Conservation (phyloP, 2,329 filamentous ascomycete genomes). For the Pseudogymnoascus sp. region DNA sequence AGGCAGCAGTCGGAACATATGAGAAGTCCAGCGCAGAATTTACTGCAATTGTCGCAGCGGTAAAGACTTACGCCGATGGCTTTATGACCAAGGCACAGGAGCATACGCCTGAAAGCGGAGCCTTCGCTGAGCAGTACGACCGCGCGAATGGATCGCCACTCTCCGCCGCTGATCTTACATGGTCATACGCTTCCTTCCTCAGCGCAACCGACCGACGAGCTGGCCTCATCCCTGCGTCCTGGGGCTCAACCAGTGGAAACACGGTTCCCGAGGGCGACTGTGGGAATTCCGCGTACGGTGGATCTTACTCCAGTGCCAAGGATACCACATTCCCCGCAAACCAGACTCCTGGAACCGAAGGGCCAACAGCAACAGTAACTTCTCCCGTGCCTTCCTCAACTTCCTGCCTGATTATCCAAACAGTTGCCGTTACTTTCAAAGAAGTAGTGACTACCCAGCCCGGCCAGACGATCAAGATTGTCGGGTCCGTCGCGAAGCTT, state of each 20-base stretch:
- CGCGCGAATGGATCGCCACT: conserved; percentile 45
- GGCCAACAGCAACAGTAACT: conserved; percentile 1
- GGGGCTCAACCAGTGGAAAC: conserved; percentile 42
- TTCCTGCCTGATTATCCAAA: conserved; percentile 33
- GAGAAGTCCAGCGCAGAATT: conserved; percentile 51
- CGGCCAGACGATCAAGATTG: conserved; percentile 59
- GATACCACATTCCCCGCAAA: conserved; percentile 41
- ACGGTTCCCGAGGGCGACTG: conserved; percentile 44
- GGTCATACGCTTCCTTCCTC: conserved; percentile 66
- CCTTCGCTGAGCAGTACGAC: conserved; percentile 60
- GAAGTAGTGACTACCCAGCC: conserved; percentile 47
- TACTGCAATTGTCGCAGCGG: conserved; percentile 54
- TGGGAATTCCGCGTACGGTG: conserved; percentile 37
- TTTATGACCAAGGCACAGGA: conserved; percentile 42
- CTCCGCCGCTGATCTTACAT: conserved; percentile 62
- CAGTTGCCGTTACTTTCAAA: conserved; percentile 55
- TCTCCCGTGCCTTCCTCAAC: conserved; percentile 25
- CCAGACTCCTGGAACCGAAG: not conserved
- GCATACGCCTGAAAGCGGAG: conserved; percentile 53
- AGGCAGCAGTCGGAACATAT: conserved; percentile 57
- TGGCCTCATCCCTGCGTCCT: conserved; percentile 48
- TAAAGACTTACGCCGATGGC: conserved; percentile 56
- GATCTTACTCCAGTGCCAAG: conserved; percentile 43
- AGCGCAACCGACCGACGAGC: conserved; percentile 53
- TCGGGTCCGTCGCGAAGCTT: conserved; percentile 50